Evolutionary conservation across 2,329 filamentous ascomycete genomes (phyloP).

Genomic region (Proliferodiscus dingleyae): DNA sequence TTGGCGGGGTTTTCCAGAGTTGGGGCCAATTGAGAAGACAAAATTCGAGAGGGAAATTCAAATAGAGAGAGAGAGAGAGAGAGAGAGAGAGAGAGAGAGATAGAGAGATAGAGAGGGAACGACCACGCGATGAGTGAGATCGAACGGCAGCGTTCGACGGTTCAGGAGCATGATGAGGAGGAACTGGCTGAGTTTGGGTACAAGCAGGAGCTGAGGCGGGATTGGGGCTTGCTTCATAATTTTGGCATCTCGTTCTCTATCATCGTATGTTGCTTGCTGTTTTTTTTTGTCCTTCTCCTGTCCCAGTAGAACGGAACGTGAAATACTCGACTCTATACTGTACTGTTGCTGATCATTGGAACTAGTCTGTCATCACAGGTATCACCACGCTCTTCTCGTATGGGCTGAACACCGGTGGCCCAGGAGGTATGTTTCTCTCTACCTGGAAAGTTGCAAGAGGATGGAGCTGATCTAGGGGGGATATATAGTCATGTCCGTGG

Average conservation of each 20-base stretch:
- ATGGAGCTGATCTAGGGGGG: conserved; percentile 10
- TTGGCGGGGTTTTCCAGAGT: too few species aligned
- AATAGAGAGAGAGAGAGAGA: too few species aligned
- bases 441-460: background rate
- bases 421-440: conserved; percentile 42
- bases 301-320: too few species aligned
- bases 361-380: conserved; percentile 54
- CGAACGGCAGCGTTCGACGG: conserved; percentile 12
- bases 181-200: conserved; percentile 53
- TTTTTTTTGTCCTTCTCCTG: too few species aligned
- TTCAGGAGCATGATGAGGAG: conserved; percentile 39
- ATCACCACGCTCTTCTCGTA: conserved; percentile 54
- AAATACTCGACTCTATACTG: too few species aligned
- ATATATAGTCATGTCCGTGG: conserved; percentile 50
- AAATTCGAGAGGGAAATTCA: too few species aligned
- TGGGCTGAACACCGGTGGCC: conserved; percentile 51
- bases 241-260: conserved; percentile 60
- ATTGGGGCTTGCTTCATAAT: conserved; percentile 55
- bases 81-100: too few species aligned
- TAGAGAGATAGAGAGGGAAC: too few species aligned
- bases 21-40: too few species aligned
- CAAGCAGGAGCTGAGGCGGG: conserved; percentile 52
- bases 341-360: conserved; percentile 6
- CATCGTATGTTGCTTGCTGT: conserved; percentile 49
- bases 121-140: conserved; percentile 3